Percentiles rank a stretch among this genome's conserved stretches.
These are phyloP conservation scores for Clonostachys chloroleuca DNA, from an alignment of 2,329 filamentous ascomycete species.

Conservation along the genomic window DNA sequence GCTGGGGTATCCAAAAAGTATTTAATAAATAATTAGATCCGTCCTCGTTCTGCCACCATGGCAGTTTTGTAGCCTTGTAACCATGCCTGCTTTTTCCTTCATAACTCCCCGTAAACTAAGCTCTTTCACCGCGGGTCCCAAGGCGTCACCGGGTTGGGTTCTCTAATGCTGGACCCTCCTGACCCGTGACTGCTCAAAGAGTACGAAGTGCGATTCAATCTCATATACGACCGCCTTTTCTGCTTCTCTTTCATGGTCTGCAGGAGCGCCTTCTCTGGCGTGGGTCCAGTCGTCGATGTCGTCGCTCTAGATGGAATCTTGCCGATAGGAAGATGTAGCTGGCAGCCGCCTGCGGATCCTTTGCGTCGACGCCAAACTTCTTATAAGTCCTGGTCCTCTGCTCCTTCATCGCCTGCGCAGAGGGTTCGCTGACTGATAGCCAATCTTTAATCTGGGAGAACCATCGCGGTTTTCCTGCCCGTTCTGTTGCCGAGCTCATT, in stretches of 20 bases:
- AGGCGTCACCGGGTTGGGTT: neutral
- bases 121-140: neutral
- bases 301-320: constrained; percentile 39
- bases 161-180: constrained; percentile 13
- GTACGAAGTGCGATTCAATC: constrained; percentile 14
- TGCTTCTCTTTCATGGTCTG: constrained; percentile 25
- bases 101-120: too few relatives aligned
- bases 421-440: constrained; percentile 44
- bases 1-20: too few relatives aligned
- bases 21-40: too few relatives aligned
- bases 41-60: too few relatives aligned
- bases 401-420: constrained; percentile 39
- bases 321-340: constrained; percentile 39
- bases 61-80: too few relatives aligned
- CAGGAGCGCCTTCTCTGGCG: constrained; percentile 36
- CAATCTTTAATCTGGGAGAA: constrained; percentile 29
- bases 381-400: constrained; percentile 39
- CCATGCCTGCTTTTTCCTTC: too few relatives aligned
- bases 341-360: constrained; percentile 34
- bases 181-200: constrained; percentile 29
- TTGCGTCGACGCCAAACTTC: constrained; percentile 34
- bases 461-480: neutral
- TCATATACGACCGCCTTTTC: constrained; percentile 16
- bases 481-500: neutral
- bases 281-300: constrained; percentile 39